Conservation (phyloP, 129 eudicot species). For the Artemisia annua region DNA sequence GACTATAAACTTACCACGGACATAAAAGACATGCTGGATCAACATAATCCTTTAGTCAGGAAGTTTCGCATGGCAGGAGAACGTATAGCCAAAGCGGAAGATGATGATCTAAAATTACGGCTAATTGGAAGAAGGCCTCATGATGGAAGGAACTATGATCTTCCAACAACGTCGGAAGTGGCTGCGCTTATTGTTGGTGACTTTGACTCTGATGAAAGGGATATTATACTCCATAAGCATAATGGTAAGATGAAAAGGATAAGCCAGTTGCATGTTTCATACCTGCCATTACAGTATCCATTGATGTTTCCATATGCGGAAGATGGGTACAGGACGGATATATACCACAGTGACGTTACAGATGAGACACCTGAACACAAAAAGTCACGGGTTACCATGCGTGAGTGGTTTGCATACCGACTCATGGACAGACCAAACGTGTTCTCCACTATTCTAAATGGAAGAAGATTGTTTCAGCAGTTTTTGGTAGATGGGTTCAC, state of each 20-base stretch:
- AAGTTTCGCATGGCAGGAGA: not conserved
- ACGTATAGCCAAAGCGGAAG: not conserved
- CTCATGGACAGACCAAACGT: too few relatives aligned
- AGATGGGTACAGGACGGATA: not conserved
- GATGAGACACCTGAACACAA: not conserved
- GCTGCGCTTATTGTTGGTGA: not conserved
- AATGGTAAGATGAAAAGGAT: not conserved
- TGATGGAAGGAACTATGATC: not conserved
- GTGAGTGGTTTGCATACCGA: not conserved
- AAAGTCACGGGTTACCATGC: not conserved
- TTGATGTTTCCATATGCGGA: not conserved
- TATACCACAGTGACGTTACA: not conserved
- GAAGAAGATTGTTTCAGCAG: too few relatives aligned
- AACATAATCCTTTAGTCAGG: not conserved
- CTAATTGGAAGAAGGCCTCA: not conserved
- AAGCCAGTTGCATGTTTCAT: not conserved
- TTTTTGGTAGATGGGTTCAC: too few relatives aligned
- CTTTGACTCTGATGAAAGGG: not conserved
- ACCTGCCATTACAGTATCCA: not conserved
- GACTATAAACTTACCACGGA: not conserved
- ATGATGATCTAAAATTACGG: not conserved
- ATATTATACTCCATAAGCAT: not conserved
- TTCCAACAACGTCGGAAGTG: not conserved
- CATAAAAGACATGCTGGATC: not conserved
- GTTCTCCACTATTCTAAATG: too few relatives aligned